Evolutionary conservation across 2,329 filamentous ascomycete species (phyloP).

Genomic region (Epichloe elymi): DNA sequence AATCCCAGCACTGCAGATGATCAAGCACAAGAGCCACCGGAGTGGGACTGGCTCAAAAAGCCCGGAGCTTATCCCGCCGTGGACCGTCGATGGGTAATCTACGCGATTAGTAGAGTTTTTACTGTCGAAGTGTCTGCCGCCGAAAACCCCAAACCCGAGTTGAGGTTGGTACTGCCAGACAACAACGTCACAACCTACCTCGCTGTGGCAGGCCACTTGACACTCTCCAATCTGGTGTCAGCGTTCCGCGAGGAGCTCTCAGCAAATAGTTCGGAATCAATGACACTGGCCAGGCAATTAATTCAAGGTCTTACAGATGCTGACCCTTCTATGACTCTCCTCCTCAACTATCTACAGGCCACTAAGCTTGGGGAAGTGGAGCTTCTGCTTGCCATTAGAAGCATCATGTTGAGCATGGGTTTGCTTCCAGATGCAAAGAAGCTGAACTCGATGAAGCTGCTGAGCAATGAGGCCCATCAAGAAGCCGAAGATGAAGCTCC

Average conservation of each 20-base stretch:
- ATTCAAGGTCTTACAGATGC: constrained; percentile 47
- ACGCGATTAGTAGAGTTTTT: constrained; percentile 49
- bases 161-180: constrained; percentile 30
- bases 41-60: constrained; percentile 38
- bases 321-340: constrained; percentile 55
- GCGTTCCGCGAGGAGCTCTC: constrained; percentile 39
- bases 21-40: constrained; percentile 19
- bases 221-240: constrained; percentile 42
- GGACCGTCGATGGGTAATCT: constrained; percentile 53
- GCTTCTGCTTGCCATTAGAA: constrained; percentile 50
- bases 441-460: constrained; percentile 18
- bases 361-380: constrained; percentile 54
- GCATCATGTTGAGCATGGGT: constrained; percentile 57
- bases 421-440: constrained; percentile 32
- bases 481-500: constrained; percentile 21
- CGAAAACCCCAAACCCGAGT: constrained; percentile 19
- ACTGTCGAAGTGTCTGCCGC: constrained; percentile 33
- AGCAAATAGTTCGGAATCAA: constrained; percentile 28
- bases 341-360: constrained; percentile 51
- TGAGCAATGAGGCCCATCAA: constrained; percentile 14
- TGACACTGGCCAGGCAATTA: constrained; percentile 46
- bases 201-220: constrained; percentile 46
- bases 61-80: constrained; percentile 36
- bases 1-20: constrained; percentile 7
- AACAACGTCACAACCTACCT: constrained; percentile 47